A percentile compares a stretch with the other conserved stretches of the same genome.
Evolutionary conservation across 2,329 filamentous ascomycete species (phyloP).

Genomic region (Paraconiothyrium sp.): DNA sequence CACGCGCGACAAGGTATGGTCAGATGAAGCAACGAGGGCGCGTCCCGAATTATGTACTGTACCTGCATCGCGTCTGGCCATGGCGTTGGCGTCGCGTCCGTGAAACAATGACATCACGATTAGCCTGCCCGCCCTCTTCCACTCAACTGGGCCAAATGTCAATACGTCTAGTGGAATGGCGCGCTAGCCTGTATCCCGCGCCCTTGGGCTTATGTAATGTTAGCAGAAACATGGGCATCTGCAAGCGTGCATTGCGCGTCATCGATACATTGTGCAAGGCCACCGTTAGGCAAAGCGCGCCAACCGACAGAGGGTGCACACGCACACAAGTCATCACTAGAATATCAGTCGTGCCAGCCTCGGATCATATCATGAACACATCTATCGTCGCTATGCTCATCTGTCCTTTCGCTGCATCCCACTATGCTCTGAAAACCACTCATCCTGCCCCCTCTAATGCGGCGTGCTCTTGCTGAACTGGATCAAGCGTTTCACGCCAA

Average conservation of each 20-base stretch:
- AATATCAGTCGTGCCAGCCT: not conserved
- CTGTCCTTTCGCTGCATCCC: not conserved
- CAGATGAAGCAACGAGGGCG: not conserved
- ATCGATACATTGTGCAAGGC: not conserved
- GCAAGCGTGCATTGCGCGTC: conserved; percentile 2
- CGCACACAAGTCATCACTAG: not conserved
- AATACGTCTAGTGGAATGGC: not conserved
- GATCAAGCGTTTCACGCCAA: conserved; percentile 51
- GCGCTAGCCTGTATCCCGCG: not conserved
- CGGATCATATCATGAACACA: conserved; percentile 5
- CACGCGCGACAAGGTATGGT: too few relatives aligned
- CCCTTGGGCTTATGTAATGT: not conserved
- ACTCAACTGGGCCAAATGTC: not conserved
- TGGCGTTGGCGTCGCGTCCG: not conserved
- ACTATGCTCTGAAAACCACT: not conserved
- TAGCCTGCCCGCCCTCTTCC: not conserved
- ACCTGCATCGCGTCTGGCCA: not conserved
- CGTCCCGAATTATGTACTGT: conserved; percentile 4
- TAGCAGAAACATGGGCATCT: not conserved
- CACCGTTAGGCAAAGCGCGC: not conserved
- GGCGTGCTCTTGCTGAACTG: conserved; percentile 50
- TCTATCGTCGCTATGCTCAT: not conserved
- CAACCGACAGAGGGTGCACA: not conserved
- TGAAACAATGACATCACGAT: conserved; percentile 15
- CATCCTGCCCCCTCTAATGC: conserved; percentile 10